A percentile compares a stretch with the other conserved stretches of the same genome.
Conservation (phyloP, 805 yeast species). For the Starmerella bacillaris region DNA sequence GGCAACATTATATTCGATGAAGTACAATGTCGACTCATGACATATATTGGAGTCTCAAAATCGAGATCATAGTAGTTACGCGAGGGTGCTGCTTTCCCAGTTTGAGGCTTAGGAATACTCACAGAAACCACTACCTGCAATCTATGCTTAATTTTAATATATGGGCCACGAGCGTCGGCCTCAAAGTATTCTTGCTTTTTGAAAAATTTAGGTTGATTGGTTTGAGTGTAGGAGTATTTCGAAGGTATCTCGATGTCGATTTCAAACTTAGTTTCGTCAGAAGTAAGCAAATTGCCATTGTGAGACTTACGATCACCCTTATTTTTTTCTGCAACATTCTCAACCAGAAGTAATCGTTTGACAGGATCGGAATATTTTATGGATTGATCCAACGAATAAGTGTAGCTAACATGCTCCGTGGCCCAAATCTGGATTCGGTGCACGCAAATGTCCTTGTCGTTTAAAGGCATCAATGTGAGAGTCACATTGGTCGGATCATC, state of each 20-base stretch:
- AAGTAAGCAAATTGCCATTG: too few relatives aligned
- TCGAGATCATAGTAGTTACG: constrained; percentile 17
- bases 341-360: constrained; percentile 14
- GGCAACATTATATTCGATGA: constrained; percentile 21
- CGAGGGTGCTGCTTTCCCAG: too few relatives aligned
- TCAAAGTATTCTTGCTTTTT: constrained; percentile 8
- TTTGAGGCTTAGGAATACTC: constrained; percentile 9
- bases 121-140: constrained; percentile 16
- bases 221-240: not conserved
- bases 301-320: not conserved
- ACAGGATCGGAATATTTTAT: constrained; percentile 17
- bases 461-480: constrained; percentile 49
- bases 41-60: constrained; percentile 17
- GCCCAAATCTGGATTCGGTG: constrained; percentile 31
- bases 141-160: constrained; percentile 15
- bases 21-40: constrained; percentile 18
- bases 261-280: not conserved
- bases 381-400: constrained; percentile 17
- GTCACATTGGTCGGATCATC: constrained; percentile 61
- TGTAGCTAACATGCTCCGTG: constrained; percentile 16
- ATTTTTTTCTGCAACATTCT: constrained; percentile 12
- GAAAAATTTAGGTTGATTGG: too few relatives aligned
- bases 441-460: constrained; percentile 44
- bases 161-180: constrained; percentile 18
- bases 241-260: not conserved